Conservation (phyloP, 2,329 filamentous ascomycete genomes). For the Didymosphaeria variabile region DNA sequence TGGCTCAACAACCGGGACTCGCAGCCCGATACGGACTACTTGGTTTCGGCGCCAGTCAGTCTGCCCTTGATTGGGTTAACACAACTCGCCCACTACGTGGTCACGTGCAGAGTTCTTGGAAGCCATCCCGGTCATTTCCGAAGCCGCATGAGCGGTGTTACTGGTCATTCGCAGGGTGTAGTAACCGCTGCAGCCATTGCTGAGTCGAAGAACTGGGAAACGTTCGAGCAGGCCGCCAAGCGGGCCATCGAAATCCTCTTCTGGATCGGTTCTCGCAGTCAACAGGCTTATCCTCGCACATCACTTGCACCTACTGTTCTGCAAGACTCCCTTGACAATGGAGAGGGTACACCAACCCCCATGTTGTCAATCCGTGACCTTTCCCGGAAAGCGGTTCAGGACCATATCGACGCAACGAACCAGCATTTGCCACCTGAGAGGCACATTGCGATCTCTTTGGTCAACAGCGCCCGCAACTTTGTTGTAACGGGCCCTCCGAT, state of each 20-base stretch:
- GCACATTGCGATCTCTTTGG: conserved; percentile 92
- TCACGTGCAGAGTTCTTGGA: conserved; percentile 91
- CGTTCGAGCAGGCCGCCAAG: conserved; percentile 80
- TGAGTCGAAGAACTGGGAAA: conserved; percentile 91
- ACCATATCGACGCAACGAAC: conserved; percentile 96
- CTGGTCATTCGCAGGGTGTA: conserved; percentile 95
- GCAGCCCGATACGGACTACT: conserved; percentile 90
- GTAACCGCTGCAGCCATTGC: conserved; percentile 93
- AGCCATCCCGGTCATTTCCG: conserved; percentile 88
- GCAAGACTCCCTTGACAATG: conserved; percentile 91
- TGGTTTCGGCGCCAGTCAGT: conserved; percentile 67
- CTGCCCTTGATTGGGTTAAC: conserved; percentile 95
- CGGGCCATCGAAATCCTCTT: conserved; percentile 92
- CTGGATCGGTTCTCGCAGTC: conserved; percentile 97
- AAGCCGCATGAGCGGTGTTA: conserved; percentile 84
- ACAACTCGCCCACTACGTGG: conserved; percentile 93
- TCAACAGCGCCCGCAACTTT: conserved; percentile 97
- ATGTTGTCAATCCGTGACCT: conserved; percentile 98
- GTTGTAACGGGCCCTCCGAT: conserved; percentile 96
- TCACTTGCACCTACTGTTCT: conserved; percentile 90
- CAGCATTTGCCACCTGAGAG: conserved; percentile 91
- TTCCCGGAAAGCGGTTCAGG: conserved; percentile 85
- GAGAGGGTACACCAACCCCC: conserved; percentile 93
- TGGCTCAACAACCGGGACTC: conserved; percentile 91
- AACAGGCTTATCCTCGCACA: conserved; percentile 95